A percentile compares a stretch with the other conserved stretches of the same genome.
phyloP scores from a whole-genome alignment of 352 stramenopile species.

The Phytopythium oedochilum region DNA sequence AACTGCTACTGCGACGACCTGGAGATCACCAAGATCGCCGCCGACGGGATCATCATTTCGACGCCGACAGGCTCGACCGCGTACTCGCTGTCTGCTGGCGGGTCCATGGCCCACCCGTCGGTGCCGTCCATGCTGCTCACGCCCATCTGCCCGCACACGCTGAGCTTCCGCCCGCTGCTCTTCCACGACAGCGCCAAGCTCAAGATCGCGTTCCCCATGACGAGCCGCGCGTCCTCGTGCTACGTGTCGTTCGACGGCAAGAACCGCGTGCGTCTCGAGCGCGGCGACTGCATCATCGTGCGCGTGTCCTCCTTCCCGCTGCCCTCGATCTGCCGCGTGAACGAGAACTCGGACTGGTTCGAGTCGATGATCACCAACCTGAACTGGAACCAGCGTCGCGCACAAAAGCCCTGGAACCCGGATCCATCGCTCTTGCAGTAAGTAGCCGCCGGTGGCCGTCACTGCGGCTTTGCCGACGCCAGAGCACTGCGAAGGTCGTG shows the following conservation, averaged over 20 bases:
- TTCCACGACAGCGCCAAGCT: conserved; percentile 90
- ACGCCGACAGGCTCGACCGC: conserved; percentile 97
- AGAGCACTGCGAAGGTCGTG: no score
- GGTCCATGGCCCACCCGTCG: conserved; percentile 97
- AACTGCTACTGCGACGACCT: conserved; percentile 97
- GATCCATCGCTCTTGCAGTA: neutral
- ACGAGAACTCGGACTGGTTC: conserved; percentile 92
- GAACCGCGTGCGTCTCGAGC: conserved; percentile 83
- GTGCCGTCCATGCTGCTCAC: conserved; percentile 98
- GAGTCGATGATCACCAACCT: conserved; percentile 90
- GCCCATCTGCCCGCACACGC: conserved; percentile 97
- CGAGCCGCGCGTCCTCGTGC: conserved; percentile 58
- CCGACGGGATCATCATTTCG: conserved; percentile 98
- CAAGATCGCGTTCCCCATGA: conserved; percentile 87
- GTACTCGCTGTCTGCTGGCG: conserved; percentile 97
- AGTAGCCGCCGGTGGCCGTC: neutral
- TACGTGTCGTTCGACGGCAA: conserved; percentile 92
- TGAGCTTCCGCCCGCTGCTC: conserved; percentile 91
- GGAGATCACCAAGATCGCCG: conserved; percentile 93
- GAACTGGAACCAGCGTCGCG: conserved; percentile 90
- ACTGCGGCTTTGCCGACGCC: no score
- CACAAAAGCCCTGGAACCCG: conserved; percentile 73
- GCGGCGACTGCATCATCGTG: conserved; percentile 83
- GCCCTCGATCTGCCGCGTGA: conserved; percentile 81
- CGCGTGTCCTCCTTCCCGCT: conserved; percentile 86